Conservation (phyloP, 2,329 filamentous ascomycete genomes). For the Ophiostoma ulmi region DNA sequence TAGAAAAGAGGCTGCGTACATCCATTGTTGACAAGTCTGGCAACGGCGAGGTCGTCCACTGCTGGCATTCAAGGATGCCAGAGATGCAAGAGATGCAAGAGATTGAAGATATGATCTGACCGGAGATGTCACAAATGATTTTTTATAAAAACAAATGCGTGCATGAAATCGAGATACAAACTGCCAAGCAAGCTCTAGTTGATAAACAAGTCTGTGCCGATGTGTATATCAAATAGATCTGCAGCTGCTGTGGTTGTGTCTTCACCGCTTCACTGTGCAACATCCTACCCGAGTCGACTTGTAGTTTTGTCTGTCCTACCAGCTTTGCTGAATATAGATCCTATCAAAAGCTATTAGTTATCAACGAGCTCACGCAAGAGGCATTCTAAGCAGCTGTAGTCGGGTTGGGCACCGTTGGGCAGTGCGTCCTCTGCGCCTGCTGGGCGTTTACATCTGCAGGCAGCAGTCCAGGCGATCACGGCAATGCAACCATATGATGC, state of each 20-base stretch:
- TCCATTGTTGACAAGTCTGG: not conserved
- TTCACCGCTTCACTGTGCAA: constrained; percentile 2
- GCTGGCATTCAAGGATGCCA: too few species aligned
- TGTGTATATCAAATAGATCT: not conserved
- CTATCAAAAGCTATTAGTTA: too few species aligned
- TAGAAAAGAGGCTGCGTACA: not conserved
- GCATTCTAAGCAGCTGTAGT: not conserved
- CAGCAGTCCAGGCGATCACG: not conserved
- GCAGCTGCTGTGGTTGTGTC: not conserved
- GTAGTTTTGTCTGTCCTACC: not conserved
- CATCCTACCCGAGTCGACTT: not conserved
- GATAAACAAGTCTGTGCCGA: not conserved
- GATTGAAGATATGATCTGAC: too few species aligned
- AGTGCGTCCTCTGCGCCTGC: not conserved
- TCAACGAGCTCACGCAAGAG: too few species aligned
- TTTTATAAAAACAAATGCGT: too few species aligned
- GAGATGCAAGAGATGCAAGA: too few species aligned
- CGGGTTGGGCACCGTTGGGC: constrained; percentile 9
- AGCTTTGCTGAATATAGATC: too few species aligned
- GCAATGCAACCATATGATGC: constrained; percentile 1
- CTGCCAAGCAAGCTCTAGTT: not conserved
- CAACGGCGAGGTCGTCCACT: not conserved
- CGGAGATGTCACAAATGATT: too few species aligned
- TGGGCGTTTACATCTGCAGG: not conserved
- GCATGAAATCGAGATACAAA: too few species aligned